A percentile compares a stretch with the other conserved stretches of the same genome.
phyloP scores from a whole-genome alignment of 2,329 filamentous ascomycete species.

The Talaromyces funiculosus region DNA sequence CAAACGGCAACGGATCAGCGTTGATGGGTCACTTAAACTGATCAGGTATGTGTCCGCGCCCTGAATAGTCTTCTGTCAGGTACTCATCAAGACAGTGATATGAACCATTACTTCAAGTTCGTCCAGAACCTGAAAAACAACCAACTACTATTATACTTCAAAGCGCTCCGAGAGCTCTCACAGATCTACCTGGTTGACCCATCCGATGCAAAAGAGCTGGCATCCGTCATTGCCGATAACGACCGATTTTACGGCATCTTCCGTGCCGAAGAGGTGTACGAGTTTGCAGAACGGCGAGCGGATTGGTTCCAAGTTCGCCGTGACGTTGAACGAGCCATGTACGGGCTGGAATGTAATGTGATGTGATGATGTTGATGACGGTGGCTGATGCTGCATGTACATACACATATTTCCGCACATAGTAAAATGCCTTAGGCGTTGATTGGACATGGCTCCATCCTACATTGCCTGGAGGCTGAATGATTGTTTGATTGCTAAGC shows the following conservation, averaged over 20 bases:
- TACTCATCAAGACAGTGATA: conserved; percentile 58
- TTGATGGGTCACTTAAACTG: conserved; percentile 81
- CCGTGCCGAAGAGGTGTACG: conserved; percentile 91
- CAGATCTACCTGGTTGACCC: conserved; percentile 93
- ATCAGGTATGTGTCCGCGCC: conserved; percentile 54
- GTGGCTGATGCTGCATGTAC: not conserved
- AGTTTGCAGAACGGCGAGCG: conserved; percentile 87
- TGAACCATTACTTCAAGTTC: conserved; percentile 88
- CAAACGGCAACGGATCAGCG: conserved; percentile 88
- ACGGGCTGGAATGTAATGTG: conserved; percentile 78
- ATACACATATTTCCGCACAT: not conserved
- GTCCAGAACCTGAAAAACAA: conserved; percentile 74
- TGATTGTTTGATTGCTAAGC: not conserved
- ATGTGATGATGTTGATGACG: conserved; percentile 56
- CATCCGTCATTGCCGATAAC: conserved; percentile 85
- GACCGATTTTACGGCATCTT: conserved; percentile 90
- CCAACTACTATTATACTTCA: conserved; percentile 83
- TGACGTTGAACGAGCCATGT: conserved; percentile 93
- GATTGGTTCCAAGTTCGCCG: conserved; percentile 91
- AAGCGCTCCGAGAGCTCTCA: conserved; percentile 80
- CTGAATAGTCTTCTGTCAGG: not conserved
- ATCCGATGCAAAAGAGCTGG: conserved; percentile 85
- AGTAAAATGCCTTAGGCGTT: not conserved
- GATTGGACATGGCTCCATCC: not conserved
- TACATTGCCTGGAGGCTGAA: not conserved